phyloP scores from a whole-genome alignment of 306 rosid species.

The Castanopsis chinensis region DNA sequence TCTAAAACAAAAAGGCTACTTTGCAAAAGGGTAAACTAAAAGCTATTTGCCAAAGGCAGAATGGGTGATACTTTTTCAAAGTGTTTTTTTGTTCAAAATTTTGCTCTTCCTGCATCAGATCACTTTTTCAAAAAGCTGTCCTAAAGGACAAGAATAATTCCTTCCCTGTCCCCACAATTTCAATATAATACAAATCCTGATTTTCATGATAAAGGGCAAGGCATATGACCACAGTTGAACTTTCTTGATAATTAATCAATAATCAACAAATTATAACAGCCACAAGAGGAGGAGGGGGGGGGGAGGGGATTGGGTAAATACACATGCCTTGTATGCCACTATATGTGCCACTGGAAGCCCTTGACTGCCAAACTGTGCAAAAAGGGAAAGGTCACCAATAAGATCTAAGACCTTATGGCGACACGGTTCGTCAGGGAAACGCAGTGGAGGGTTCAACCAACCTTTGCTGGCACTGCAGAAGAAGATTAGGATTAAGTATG shows the following conservation, averaged over 20 bases:
- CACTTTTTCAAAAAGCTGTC: too few species aligned
- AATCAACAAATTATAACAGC: conserved; percentile 7
- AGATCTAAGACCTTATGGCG: conserved; percentile 92
- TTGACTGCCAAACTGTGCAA: conserved; percentile 75
- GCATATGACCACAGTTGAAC: not conserved
- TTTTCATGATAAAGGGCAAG: not conserved
- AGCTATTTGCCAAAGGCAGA: too few species aligned
- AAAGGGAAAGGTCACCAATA: conserved; percentile 83
- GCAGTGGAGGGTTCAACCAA: conserved; percentile 92
- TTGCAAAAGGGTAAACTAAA: too few species aligned
- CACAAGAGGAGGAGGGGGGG: not conserved
- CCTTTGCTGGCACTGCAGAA: conserved; percentile 59
- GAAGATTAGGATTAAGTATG: conserved; percentile 12
- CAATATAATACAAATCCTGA: not conserved
- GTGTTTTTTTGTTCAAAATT: too few species aligned
- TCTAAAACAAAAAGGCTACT: too few species aligned
- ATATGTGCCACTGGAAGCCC: conserved; percentile 91
- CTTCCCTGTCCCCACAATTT: not conserved
- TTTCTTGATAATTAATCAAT: not conserved
- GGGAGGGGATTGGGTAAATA: not conserved
- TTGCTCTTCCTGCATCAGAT: too few species aligned
- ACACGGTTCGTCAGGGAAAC: conserved; percentile 79
- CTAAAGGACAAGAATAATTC: not conserved
- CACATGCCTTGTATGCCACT: conserved; percentile 68
- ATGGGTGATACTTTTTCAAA: too few species aligned